Base-by-base conservation (phyloP, 2,329 filamentous ascomycete species). In the Penicillium sp. region DNA sequence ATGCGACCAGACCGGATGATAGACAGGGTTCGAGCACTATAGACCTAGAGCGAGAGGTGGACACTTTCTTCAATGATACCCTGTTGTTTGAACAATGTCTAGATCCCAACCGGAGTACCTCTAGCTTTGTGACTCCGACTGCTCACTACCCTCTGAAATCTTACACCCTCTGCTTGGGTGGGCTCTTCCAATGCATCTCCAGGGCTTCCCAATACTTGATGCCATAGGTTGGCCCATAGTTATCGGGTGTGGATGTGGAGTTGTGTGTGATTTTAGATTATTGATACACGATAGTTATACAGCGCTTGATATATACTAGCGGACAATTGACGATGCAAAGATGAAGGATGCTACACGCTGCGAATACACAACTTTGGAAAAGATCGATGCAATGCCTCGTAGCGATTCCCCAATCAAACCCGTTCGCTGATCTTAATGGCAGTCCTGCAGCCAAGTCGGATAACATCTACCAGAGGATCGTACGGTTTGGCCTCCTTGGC, bases 401-500 rank as follows among this genome's bases (percentile, higher is more conserved):
- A 11, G 31, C 16, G 4, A 34, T 18, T 4, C 2, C 36, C 23
- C 27, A 1, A 29, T 68, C 48, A 77, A 35, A 76, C 57, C 53
- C 68, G 69, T 55, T 77, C 73, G 47, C 67, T 95, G 39, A 95
- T 81, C 86, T 89, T 95, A 52, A 98, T 98, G 0, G 93, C 93
- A 0, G 88, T 85, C 52, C 87, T 79, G 69, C 93, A 98, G 1
- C 93, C 93, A n/a, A 86, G 81, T 44, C 90, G 78, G 59, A 98
- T 96, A 6, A 90, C 78, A 36, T 86, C 86, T 0, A 89, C 95
- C 52, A 98, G 74, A 45, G 95, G 71, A 75, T 91, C 90, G 68
- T 97, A 91, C 24, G 91, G 90, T 67, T 84, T 81, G 5, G 93
- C 93, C 70, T 89, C 82, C 69, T 93, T 89, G 2, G 90, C 85